Percentiles rank a stretch among this genome's conserved stretches.
phyloP scores from a whole-genome alignment of 2,329 filamentous ascomycete genomes.

The Cadophora luteo-olivacea region DNA sequence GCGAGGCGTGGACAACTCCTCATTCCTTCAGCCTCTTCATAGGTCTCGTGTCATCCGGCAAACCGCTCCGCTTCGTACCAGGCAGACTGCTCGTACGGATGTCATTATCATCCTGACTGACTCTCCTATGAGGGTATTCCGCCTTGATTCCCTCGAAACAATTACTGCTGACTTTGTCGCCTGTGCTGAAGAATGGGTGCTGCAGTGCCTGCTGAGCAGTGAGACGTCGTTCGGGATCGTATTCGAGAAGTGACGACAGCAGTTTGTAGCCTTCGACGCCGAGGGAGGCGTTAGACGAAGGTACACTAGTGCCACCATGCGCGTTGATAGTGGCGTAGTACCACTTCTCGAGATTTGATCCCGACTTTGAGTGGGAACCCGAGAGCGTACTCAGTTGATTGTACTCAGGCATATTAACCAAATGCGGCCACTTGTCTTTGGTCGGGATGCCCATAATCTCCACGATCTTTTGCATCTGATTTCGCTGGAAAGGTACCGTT shows the following conservation, averaged over 20 bases:
- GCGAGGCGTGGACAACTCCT: neutral
- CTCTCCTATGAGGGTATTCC: conserved; percentile 88
- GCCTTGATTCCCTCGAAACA: conserved; percentile 90
- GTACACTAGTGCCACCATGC: conserved; percentile 55
- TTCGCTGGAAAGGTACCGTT: conserved; percentile 94
- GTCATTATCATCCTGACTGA: conserved; percentile 95
- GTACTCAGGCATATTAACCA: conserved; percentile 88
- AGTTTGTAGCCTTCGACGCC: conserved; percentile 83
- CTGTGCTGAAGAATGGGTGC: conserved; percentile 84
- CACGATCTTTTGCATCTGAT: conserved; percentile 99
- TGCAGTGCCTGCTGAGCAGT: conserved; percentile 89
- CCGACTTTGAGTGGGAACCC: conserved; percentile 49
- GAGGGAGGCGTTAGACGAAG: conserved; percentile 57
- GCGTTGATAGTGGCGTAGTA: conserved; percentile 75
- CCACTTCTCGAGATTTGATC: conserved; percentile 73
- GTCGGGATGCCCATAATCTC: conserved; percentile 93
- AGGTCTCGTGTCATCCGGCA: conserved; percentile 78
- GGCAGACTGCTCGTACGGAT: conserved; percentile 89
- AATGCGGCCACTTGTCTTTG: conserved; percentile 86
- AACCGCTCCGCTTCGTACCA: conserved; percentile 86
- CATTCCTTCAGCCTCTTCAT: conserved; percentile 67
- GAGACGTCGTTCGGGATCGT: conserved; percentile 87
- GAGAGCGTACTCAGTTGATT: conserved; percentile 67
- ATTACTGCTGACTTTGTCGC: conserved; percentile 74
- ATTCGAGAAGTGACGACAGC: conserved; percentile 83